A percentile compares a stretch with the other conserved stretches of the same genome.
Evolutionary conservation across 1,284 basidiomycete species (phyloP).

Genomic region (Cryptococcus sp.): DNA sequence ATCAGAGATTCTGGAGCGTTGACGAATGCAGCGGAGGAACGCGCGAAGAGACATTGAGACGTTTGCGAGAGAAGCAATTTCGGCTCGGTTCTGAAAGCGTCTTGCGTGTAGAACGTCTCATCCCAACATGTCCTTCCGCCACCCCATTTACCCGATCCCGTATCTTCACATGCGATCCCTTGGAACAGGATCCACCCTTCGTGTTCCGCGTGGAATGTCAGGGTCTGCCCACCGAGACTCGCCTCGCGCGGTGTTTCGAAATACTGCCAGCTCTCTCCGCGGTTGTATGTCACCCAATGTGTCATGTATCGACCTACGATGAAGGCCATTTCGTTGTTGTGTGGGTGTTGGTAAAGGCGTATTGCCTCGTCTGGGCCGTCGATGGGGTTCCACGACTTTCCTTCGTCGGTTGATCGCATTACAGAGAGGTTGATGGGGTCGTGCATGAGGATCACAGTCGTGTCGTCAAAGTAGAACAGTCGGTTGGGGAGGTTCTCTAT

Average conservation of each 20-base stretch:
- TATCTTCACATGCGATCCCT: constrained; percentile 66
- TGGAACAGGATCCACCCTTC: constrained; percentile 80
- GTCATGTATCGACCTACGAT: constrained; percentile 68
- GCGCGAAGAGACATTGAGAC: constrained; percentile 79
- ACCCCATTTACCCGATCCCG: constrained; percentile 60
- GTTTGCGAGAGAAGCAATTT: constrained; percentile 67
- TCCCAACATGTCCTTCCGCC: constrained; percentile 67
- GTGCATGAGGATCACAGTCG: constrained; percentile 81
- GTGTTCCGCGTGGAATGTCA: constrained; percentile 83
- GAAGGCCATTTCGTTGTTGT: constrained; percentile 80
- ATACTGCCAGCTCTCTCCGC: constrained; percentile 78
- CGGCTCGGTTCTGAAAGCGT: constrained; percentile 68
- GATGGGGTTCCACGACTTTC: constrained; percentile 72
- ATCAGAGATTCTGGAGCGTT: constrained; percentile 71
- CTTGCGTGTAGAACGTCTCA: constrained; percentile 84
- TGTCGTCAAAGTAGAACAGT: constrained; percentile 92
- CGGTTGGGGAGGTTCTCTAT: constrained; percentile 72
- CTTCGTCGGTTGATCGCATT: constrained; percentile 84
- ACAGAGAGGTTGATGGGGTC: constrained; percentile 70
- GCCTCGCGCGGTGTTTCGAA: constrained; percentile 70
- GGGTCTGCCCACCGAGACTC: constrained; percentile 63
- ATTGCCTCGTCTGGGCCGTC: constrained; percentile 65
- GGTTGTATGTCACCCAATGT: constrained; percentile 83
- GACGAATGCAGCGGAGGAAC: constrained; percentile 75
- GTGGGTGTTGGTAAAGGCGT: constrained; percentile 84